phyloP scores from a whole-genome alignment of 2,329 filamentous ascomycete species.

The Colletotrichum costaricense region DNA sequence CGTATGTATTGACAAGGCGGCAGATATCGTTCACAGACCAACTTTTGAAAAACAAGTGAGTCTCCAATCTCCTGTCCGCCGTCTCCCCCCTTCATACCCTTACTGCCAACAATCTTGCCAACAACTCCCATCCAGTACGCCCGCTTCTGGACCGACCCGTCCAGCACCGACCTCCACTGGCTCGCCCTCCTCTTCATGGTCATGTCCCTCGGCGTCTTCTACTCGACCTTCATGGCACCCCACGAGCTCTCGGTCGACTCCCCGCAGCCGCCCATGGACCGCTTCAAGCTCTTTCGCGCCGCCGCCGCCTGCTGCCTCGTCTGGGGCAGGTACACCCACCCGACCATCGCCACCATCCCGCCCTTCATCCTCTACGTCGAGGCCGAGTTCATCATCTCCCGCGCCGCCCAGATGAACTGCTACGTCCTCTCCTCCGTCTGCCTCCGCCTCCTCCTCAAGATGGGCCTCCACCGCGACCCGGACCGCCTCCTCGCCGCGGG shows the following conservation, averaged over 20 bases:
- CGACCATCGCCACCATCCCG: slow-evolving; percentile 59
- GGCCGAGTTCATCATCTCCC: slow-evolving; percentile 63
- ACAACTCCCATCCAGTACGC: slow-evolving; percentile 52
- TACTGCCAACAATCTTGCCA: neutral
- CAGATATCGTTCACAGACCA: slow-evolving; percentile 65
- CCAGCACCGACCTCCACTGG: slow-evolving; percentile 55
- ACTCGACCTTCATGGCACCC: slow-evolving; percentile 55
- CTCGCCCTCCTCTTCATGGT: slow-evolving; percentile 63
- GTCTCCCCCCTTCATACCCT: too few species aligned
- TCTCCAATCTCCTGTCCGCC: neutral
- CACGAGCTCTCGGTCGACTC: slow-evolving; percentile 57
- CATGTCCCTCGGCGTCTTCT: slow-evolving; percentile 55
- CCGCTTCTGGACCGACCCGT: slow-evolving; percentile 60
- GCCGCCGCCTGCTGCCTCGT: slow-evolving; percentile 64
- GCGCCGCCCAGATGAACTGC: slow-evolving; percentile 62
- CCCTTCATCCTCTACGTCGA: slow-evolving; percentile 65
- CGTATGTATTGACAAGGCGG: slow-evolving; percentile 21
- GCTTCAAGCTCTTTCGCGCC: slow-evolving; percentile 59
- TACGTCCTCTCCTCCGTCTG: slow-evolving; percentile 63
- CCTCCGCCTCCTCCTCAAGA: slow-evolving; percentile 67
- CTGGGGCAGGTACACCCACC: slow-evolving; percentile 61
- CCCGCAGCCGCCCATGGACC: slow-evolving; percentile 52
- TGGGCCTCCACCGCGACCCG: slow-evolving; percentile 69
- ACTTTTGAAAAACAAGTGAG: slow-evolving; percentile 59
- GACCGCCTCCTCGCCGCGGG: slow-evolving; percentile 61